Evolutionary conservation across 176 grass and related monocot genomes (phyloP).

Genomic region (Oryza meridionalis): DNA sequence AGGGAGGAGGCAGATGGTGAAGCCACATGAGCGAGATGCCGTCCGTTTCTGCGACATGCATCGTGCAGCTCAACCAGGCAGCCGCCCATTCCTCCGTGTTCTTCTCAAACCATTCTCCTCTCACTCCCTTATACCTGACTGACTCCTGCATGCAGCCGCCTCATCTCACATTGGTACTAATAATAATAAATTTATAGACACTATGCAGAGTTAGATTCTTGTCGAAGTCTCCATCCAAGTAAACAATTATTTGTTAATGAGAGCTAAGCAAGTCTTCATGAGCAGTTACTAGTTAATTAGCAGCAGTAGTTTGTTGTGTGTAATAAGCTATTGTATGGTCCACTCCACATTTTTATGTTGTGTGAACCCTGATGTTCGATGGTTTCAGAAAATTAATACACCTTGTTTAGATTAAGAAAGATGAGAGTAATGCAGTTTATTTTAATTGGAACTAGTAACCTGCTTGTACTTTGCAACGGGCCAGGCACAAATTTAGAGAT

Average conservation of each 20-base stretch:
- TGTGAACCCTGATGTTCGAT: background rate
- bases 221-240: background rate
- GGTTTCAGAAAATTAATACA: background rate
- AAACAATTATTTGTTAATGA: background rate
- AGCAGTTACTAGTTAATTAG: background rate
- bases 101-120: background rate
- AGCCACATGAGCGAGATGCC: background rate
- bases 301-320: background rate
- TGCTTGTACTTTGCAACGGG: no score
- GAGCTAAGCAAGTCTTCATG: no score
- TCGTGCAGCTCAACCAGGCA: background rate
- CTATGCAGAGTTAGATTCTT: background rate
- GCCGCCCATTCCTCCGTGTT: background rate
- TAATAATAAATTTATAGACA: background rate
- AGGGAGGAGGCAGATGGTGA: background rate
- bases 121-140: background rate
- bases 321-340: background rate
- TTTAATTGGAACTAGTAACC: no score
- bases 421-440: no score
- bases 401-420: background rate
- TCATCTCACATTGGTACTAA: background rate
- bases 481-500: no score
- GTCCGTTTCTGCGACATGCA: background rate
- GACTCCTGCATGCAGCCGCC: background rate
- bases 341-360: background rate